Evolutionary conservation across 1,284 basidiomycete species (phyloP), one percentile per base, ranked within the genome.

Genomic region (Trichosporon coremiiforme): DNA sequence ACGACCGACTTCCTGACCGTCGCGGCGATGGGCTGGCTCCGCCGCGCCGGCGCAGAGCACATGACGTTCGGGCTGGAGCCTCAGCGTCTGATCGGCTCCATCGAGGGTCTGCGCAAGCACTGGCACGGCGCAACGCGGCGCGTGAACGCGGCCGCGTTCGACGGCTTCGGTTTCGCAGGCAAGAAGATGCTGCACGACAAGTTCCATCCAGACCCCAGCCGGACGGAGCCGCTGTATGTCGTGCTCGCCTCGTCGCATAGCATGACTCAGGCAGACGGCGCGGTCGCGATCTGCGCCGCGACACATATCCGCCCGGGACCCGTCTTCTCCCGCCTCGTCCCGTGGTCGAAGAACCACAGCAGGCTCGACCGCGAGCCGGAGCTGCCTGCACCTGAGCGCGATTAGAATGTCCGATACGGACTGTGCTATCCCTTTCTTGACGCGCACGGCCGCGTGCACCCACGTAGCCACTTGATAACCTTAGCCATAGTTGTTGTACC

Each of bases 141-240:
- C 20, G 64, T 72, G 36, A 67, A 69, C 53, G 66, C 71, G 4
- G 71, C 71, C 3, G 55, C 64, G 13, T 72, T 68, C 50, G 65
- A 66, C 50, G 68, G 66, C 7, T 69, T 68, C 50, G 68, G 68
- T 8, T 70, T 72, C 22, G 53, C n/a, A 2, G 71, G 71, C 47
- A 72, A 72, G 66, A 72, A 68, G 65, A 70, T 64, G 25, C 71
- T 72, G 15, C 71, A 72, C 60, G 71, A 70, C 66, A 72, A 72
- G 66, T 72, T 72, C 35, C 67, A 70, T 38, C 71, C 71, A 1
- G 63, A 67, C 10, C 22, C 55, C 12, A 36, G 13, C 0, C 22
- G 36, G 6, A 17, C 31, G 13, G 66, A 70, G 38, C 36, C 45
- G 10, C 68, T 68, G 8, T 66, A 63, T 22, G 35, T 72, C n/a